Evolutionary conservation across 2,329 filamentous ascomycete genomes (phyloP), one percentile per base, ranked within the genome.

Genomic region (Escovopsis weberi): DNA sequence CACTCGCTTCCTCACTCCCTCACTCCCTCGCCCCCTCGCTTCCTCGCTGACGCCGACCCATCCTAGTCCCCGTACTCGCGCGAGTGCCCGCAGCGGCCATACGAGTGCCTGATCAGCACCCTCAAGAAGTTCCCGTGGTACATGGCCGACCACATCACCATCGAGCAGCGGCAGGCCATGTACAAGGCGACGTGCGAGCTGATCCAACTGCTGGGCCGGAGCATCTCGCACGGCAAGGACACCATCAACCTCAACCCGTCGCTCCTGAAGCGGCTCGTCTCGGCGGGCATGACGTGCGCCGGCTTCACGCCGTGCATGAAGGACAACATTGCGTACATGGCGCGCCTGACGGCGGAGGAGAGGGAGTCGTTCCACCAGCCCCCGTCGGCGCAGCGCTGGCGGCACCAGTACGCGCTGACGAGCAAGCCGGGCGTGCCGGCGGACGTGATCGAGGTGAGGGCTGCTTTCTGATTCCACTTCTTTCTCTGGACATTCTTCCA

Each of bases 21-120:
- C n/a, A n/a, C n/a, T n/a, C n/a, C n/a, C n/a, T n/a, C n/a, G n/a
- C n/a, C n/a, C n/a, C n/a, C n/a, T n/a, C n/a, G n/a, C n/a, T n/a
- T 8, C 36, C 12, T 19, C 32, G 30, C 6, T 28, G 15, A 37
- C 50, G 48, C n/a, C n/a, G n/a, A n/a, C n/a, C n/a, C n/a, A n/a
- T n/a, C n/a, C n/a, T n/a, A 80, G 74, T 75, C 74, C 11, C 71
- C 72, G 0, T 81, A 74, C 53, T 69, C 73, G 8, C 68, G 65
- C 44, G 67, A 76, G 26, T 79, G 75, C 49, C 75, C 76, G 0
- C 76, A 82, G 58, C 70, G 78, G 12, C 72, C 76, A 2, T 81
- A 73, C 43, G 78, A 82, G 60, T 77, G 69, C 53, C 63, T 82
- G 51, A 78, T 82, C 50, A 78, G 74, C 54, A 80, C 72, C 1